Conservation (phyloP, 495 filamentous ascomycete species). For the Xylaria scruposa region DNA sequence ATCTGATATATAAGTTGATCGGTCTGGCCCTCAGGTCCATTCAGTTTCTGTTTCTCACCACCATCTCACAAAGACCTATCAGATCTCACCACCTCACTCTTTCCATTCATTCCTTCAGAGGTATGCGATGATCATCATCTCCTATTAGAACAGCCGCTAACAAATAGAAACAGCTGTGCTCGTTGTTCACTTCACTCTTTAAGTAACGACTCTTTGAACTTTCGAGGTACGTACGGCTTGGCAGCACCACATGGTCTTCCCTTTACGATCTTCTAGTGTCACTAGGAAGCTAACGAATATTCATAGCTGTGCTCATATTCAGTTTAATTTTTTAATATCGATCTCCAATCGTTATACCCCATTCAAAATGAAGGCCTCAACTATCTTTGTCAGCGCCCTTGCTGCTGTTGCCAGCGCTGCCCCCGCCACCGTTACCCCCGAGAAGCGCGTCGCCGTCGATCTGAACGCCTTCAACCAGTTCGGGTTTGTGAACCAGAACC, state of each 20-base stretch:
- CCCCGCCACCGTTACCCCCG: constrained; percentile 30
- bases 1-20: constrained; percentile 50
- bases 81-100: constrained; percentile 39
- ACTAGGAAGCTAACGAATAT: constrained; percentile 34
- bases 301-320: constrained; percentile 53
- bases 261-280: neutral
- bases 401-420: constrained; percentile 50
- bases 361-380: constrained; percentile 54
- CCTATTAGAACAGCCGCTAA: constrained; percentile 30
- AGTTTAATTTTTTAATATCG: constrained; percentile 48
- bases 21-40: constrained; percentile 31
- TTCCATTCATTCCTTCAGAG: constrained; percentile 59
- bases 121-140: constrained; percentile 35
- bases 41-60: constrained; percentile 47
- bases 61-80: constrained; percentile 44
- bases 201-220: constrained; percentile 46
- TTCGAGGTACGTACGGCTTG: constrained; percentile 45
- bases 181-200: constrained; percentile 57
- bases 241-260: neutral
- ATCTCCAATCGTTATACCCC: constrained; percentile 34
- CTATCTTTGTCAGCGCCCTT: constrained; percentile 47
- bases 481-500: constrained; percentile 50
- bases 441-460: constrained; percentile 46
- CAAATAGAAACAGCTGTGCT: constrained; percentile 52
- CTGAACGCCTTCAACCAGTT: constrained; percentile 48